Conservation (phyloP, 176 grass and related monocot species). For the Calamus simplicifolius region DNA sequence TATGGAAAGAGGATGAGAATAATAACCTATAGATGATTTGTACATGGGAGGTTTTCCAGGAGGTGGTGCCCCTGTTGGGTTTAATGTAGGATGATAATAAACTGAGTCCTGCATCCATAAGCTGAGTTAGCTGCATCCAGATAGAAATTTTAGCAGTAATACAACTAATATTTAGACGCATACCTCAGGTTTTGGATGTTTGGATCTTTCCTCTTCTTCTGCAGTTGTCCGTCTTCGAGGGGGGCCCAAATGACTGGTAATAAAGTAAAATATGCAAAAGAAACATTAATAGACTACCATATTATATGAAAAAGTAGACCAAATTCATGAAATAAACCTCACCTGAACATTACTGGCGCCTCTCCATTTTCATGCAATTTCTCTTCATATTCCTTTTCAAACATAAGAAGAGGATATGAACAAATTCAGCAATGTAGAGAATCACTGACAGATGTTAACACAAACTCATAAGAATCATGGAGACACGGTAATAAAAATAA, state of each 20-base stretch:
- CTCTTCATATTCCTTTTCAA: constrained; percentile 80
- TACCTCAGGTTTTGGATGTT: constrained; percentile 79
- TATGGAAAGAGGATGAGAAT: constrained; percentile 1
- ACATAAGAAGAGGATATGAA: constrained; percentile 17
- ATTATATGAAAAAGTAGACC: no score
- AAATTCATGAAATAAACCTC: constrained; percentile 10
- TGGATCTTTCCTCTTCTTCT: constrained; percentile 74
- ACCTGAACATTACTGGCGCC: constrained; percentile 95
- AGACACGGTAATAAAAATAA: no score
- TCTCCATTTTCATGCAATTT: constrained; percentile 98
- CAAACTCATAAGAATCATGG: no score
- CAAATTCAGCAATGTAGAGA: constrained; percentile 14
- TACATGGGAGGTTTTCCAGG: constrained; percentile 93
- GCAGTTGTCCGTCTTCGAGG: constrained; percentile 58
- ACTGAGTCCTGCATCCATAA: constrained; percentile 52
- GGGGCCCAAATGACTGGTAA: constrained; percentile 72
- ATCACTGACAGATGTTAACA: neutral
- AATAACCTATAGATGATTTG: constrained; percentile 73
- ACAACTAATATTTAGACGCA: constrained; percentile 4
- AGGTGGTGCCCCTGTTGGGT: constrained; percentile 83
- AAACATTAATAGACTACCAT: neutral
- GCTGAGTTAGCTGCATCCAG: no score
- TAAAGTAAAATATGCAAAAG: constrained; percentile 28
- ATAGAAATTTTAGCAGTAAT: no score
- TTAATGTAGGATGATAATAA: constrained; percentile 82